Evolutionary conservation across 2,329 filamentous ascomycete species (phyloP).

Genomic region (Cryoendolithus antarcticus): DNA sequence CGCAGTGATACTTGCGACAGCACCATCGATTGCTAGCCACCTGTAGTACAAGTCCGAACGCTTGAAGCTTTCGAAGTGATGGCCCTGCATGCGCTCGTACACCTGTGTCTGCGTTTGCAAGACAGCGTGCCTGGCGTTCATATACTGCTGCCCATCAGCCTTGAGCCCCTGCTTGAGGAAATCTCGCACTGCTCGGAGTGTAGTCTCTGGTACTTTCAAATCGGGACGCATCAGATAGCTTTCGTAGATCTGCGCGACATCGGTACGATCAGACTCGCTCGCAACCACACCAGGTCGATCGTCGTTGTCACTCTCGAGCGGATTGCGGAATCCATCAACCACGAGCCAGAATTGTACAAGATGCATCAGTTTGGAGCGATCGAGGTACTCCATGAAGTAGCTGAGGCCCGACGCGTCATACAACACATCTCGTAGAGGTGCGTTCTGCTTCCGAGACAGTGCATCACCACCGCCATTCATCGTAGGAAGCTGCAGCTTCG

Average conservation of each 20-base stretch:
- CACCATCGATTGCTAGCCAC: conserved; percentile 77
- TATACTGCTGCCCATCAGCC: conserved; percentile 71
- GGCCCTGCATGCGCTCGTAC: conserved; percentile 70
- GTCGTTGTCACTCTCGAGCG: conserved; percentile 72
- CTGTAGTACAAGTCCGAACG: conserved; percentile 93
- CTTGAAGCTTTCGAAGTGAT: conserved; percentile 75
- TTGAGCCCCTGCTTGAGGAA: conserved; percentile 69
- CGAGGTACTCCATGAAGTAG: conserved; percentile 99
- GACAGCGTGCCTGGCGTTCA: conserved; percentile 67
- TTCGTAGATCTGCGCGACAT: conserved; percentile 84
- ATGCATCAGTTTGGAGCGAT: conserved; percentile 73
- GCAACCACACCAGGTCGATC: conserved; percentile 39
- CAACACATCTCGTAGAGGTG: conserved; percentile 71
- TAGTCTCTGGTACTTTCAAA: conserved; percentile 60
- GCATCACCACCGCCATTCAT: conserved; percentile 9
- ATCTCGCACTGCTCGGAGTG: conserved; percentile 55
- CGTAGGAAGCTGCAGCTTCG: conserved; percentile 25
- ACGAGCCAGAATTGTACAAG: conserved; percentile 97
- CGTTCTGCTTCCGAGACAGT: conserved; percentile 58
- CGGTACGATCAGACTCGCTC: conserved; percentile 72
- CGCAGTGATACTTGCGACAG: conserved; percentile 9
- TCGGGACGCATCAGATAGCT: conserved; percentile 75
- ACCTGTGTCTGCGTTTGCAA: conserved; percentile 70
- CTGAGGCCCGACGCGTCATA: conserved; percentile 82
- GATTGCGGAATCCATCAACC: conserved; percentile 90